Base-by-base conservation (phyloP, 2,329 filamentous ascomycete species). In the Lachnellula subtilissima region DNA sequence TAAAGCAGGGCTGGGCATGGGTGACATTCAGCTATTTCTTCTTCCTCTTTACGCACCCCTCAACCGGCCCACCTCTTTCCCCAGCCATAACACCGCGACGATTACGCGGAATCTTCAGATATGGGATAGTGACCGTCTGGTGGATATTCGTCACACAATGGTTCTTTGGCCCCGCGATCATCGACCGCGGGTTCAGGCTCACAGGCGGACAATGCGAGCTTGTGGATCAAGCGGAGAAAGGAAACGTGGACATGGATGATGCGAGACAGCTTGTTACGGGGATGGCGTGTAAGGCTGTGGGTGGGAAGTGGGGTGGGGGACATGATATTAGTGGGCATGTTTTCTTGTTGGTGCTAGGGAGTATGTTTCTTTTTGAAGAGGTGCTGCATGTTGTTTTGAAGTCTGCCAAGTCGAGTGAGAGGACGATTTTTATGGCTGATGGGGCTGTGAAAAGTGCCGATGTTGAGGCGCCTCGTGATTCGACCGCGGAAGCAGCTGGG, bases 251-350 rank as follows among this genome's bases (percentile, higher is more conserved):
- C n/a, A 72, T 76, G 57, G 74, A 71, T 40, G 73, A 79, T 42
- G 67, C 70, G 19, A 75, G 77, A 60, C 74, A 78, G 50, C 76
- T 86, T 58, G 75, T 91, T 45, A 93, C 88, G 1, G 85, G 87
- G 1, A 84, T 87, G 4, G 88, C 90, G 45, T 99, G 94, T 70
- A 94, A 90, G 74, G 79, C 86, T 3, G 83, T 85, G 0, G 93
- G 93, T 6, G 93, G 94, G 0, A 76, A 78, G 53, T 99, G 94
- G 94, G 83, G 78, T 56, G 94, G 94, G n/a, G 94, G 94, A 0
- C 91, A 97, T 73, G 94, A 99, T 72, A 93, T 99, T 65, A 94
- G 88, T 59, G 94, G 94, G 0, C 94, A 97, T 73, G 91, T 97
- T 4, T 97, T 99, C 68, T 75, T 99, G 75, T 79, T 99, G 49